Base-by-base conservation (phyloP, 2,329 filamentous ascomycete genomes). In the Ceratocystis ficicola region DNA sequence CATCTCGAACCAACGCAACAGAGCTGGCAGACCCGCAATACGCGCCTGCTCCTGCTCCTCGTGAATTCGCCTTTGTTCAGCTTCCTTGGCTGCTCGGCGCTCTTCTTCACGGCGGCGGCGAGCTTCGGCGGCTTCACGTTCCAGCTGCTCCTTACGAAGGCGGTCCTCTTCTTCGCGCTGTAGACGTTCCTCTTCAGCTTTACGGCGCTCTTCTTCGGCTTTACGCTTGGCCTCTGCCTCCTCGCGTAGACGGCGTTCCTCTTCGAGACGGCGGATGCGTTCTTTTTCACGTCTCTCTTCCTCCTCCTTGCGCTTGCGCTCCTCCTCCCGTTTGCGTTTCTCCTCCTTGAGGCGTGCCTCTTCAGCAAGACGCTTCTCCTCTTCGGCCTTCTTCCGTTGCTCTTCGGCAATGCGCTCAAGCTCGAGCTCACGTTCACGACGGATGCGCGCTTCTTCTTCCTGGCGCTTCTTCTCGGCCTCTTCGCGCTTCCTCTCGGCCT, bases 1-100 rank as follows among this genome's bases (percentile, higher is more conserved):
- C 22, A 73, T 74, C 65, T 84, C 80, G 28, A 87, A 78, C 84
- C 84, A 87, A 61, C 80, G 81, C 57, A 87, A 73, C 44, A 86
- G 74, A 48, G 83, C 79, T 3, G 85, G 85, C 20, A 87, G 73
- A 69, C 81, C 85, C 48, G 80, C 78, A 32, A 86, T 71, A 17
- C 82, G 79, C 41, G 76, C 73, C 32, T 78, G 78, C 70, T 85
- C 82, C 71, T 82, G 76, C 70, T 86, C 81, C 69, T 83, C 77
- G 30, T 76, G 79, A 12, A 80, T 71, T 60, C 80, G 78, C 65
- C 77, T 77, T 66, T 77, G 74, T 69, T 83, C 81, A 3, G 78
- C 80, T 72, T 83, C 80, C 36, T 77, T 77, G 12, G 79, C 79
- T 52, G 77, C 77, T 52, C 76, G 77, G 20, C 74, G 76, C 62